Percentiles rank a stretch among this genome's conserved stretches.
Evolutionary conservation across 1,139 yeast genomes (phyloP).

Genomic region (Yamadazyma jaroonii): DNA sequence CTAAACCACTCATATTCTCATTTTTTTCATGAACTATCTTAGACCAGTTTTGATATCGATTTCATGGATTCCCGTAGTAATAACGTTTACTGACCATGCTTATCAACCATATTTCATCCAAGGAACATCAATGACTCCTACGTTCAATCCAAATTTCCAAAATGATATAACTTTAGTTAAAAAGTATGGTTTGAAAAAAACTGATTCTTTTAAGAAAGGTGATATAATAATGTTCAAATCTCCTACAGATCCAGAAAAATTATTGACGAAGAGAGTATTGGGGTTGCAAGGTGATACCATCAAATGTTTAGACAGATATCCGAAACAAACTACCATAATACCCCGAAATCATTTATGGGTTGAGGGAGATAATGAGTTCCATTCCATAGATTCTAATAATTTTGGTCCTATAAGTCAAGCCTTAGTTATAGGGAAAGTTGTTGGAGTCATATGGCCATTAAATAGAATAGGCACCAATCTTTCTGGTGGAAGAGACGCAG

Average conservation of each 20-base stretch:
- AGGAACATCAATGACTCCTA: slow-evolving; percentile 88
- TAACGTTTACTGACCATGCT: slow-evolving; percentile 67
- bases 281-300: slow-evolving; percentile 73
- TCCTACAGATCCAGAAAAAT: slow-evolving; percentile 71
- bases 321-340: slow-evolving; percentile 54
- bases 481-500: slow-evolving; percentile 12
- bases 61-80: slow-evolving; percentile 78
- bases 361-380: slow-evolving; percentile 86
- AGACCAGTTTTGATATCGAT: slow-evolving; percentile 29
- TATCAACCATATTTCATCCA: slow-evolving; percentile 74
- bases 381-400: slow-evolving; percentile 77
- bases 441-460: slow-evolving; percentile 65
- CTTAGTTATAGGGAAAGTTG: slow-evolving; percentile 70
- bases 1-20: slow-evolving; percentile 17
- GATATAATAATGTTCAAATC: slow-evolving; percentile 79
- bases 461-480: slow-evolving; percentile 46
- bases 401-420: slow-evolving; percentile 87
- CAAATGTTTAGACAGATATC: slow-evolving; percentile 58
- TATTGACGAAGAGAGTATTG: slow-evolving; percentile 73
- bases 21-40: slow-evolving; percentile 10
- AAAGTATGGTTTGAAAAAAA: slow-evolving; percentile 55
- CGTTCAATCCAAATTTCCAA: slow-evolving; percentile 68
- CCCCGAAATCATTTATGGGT: slow-evolving; percentile 91
- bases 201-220: slow-evolving; percentile 49
- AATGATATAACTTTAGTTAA: slow-evolving; percentile 71